Conservation (phyloP, 208 protist species). For the Wallacemonas rigidus region DNA sequence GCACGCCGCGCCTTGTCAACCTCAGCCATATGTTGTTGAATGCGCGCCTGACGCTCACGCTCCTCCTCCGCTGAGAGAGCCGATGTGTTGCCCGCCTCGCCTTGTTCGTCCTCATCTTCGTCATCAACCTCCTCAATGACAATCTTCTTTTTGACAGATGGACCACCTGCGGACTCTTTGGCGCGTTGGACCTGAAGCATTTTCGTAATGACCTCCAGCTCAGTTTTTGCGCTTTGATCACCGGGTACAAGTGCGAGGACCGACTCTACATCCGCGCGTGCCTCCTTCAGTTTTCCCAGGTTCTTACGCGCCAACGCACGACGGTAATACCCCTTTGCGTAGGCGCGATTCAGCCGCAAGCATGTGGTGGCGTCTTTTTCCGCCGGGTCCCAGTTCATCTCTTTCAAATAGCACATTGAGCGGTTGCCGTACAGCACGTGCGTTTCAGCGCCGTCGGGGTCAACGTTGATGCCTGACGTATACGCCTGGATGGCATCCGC, state of each 20-base stretch:
- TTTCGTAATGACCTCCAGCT: slow-evolving; percentile 76
- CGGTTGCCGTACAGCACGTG: slow-evolving; percentile 90
- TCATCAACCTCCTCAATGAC: slow-evolving; percentile 86
- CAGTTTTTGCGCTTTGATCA: slow-evolving; percentile 64
- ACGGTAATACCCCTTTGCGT: slow-evolving; percentile 89
- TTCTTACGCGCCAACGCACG: slow-evolving; percentile 84
- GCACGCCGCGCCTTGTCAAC: slow-evolving; percentile 32
- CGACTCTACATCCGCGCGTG: slow-evolving; percentile 80
- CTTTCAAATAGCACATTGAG: slow-evolving; percentile 84
- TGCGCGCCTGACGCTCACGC: slow-evolving; percentile 26
- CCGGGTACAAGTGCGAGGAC: slow-evolving; percentile 79
- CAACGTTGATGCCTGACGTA: slow-evolving; percentile 83
- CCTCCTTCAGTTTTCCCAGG: slow-evolving; percentile 81
- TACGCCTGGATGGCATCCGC: slow-evolving; percentile 83
- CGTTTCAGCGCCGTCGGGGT: slow-evolving; percentile 53
- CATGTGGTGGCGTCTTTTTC: slow-evolving; percentile 84
- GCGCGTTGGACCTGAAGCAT: slow-evolving; percentile 67
- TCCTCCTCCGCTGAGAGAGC: slow-evolving; percentile 29
- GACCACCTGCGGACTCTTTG: slow-evolving; percentile 11
- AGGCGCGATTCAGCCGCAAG: slow-evolving; percentile 77
- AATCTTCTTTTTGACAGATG: slow-evolving; percentile 64
- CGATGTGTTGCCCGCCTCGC: slow-evolving; percentile 4
- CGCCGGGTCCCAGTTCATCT: slow-evolving; percentile 66
- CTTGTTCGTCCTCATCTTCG: slow-evolving; percentile 59
- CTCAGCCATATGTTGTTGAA: slow-evolving; percentile 49